Evolutionary conservation across 805 yeast genomes (phyloP).

Genomic region (Teunomyces pallodes): DNA sequence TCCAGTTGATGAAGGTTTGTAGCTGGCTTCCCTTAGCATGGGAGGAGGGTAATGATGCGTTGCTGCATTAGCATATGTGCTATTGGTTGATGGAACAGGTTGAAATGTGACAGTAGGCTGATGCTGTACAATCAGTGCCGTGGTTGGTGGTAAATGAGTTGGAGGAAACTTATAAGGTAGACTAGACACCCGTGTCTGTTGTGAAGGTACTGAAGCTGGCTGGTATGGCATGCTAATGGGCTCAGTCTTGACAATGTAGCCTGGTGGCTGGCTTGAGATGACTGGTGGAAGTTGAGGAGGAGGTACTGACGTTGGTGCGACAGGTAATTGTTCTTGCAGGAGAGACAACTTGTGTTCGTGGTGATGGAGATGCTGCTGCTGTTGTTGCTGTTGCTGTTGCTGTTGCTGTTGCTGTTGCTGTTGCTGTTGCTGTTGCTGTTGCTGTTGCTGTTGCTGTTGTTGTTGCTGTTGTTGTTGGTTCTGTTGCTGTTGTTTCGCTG

Average conservation of each 20-base stretch:
- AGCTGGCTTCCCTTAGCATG: background rate
- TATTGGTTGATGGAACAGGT: background rate
- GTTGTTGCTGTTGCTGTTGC: background rate
- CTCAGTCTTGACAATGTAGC: background rate
- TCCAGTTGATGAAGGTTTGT: background rate
- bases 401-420: slow-evolving; percentile 2
- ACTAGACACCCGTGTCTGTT: background rate
- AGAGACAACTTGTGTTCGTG: background rate
- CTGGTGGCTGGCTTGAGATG: background rate
- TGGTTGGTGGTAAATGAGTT: background rate
- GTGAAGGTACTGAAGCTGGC: background rate
- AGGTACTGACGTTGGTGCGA: background rate
- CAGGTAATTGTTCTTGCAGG: background rate
- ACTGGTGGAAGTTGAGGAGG: background rate
- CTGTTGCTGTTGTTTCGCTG: slow-evolving; percentile 41
- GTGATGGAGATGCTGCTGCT: background rate
- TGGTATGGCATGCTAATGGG: background rate
- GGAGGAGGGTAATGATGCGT: background rate
- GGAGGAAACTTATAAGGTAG: background rate
- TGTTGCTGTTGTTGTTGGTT: slow-evolving; percentile 8
- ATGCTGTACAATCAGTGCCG: background rate
- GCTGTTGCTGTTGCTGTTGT: background rate
- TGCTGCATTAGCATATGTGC: background rate
- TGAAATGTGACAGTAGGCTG: background rate
- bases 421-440: background rate